A percentile compares a stretch with the other conserved stretches of the same genome.
Evolutionary conservation across 305 asterid species (phyloP).

Genomic region (Solanum hybrid): DNA sequence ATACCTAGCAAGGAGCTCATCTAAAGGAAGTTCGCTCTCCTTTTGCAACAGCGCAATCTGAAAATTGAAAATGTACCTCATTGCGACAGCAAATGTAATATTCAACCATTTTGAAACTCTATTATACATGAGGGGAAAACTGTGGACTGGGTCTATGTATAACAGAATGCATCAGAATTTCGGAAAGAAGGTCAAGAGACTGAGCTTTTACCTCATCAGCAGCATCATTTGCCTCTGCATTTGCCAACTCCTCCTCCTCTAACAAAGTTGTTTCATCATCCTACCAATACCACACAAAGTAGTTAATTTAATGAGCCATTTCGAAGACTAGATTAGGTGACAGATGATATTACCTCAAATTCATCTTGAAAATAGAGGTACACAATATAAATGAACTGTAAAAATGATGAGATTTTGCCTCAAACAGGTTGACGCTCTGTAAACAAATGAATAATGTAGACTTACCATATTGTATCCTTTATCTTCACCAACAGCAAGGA

Average conservation of each 20-base stretch:
- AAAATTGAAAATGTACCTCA: slow-evolving; percentile 20
- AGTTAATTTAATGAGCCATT: not conserved
- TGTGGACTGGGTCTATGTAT: not conserved
- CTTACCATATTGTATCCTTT: slow-evolving; percentile 7
- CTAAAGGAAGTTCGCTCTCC: slow-evolving; percentile 84
- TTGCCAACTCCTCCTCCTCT: slow-evolving; percentile 87
- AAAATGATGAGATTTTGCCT: not conserved
- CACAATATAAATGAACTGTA: not conserved
- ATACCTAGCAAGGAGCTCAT: slow-evolving; percentile 92
- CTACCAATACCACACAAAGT: slow-evolving; percentile 23
- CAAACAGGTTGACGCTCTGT: not conserved
- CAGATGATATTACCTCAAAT: not conserved
- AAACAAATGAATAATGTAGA: not conserved
- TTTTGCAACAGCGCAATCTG: slow-evolving; percentile 83
- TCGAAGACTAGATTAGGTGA: not conserved
- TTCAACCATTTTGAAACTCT: not conserved
- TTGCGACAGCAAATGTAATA: not conserved
- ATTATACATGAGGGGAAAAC: not conserved
- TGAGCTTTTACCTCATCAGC: slow-evolving; percentile 53
- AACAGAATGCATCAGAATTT: not conserved
- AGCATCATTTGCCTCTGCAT: slow-evolving; percentile 47
- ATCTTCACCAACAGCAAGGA: slow-evolving; percentile 8
- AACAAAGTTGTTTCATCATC: slow-evolving; percentile 91
- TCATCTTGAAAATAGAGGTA: not conserved
- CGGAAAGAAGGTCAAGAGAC: not conserved